Percentiles rank a stretch among this genome's conserved stretches.
Evolutionary conservation across 2,329 filamentous ascomycete genomes (phyloP).

Genomic region (Aspergillus flavus): DNA sequence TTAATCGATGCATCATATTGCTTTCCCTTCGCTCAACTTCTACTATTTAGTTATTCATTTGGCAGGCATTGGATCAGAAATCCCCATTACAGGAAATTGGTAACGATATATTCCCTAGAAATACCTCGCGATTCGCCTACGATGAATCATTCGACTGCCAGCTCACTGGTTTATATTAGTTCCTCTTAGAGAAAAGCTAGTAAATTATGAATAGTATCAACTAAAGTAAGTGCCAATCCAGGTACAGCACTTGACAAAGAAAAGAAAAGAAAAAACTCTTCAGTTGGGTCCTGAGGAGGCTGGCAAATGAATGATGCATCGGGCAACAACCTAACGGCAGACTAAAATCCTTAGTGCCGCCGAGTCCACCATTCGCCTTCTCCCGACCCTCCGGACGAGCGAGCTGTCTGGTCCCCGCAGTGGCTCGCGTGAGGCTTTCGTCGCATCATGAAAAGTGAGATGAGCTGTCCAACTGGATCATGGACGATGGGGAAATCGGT

Average conservation of each 20-base stretch:
- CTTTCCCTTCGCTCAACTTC: background rate
- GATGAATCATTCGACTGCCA: background rate
- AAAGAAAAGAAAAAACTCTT: background rate
- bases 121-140: background rate
- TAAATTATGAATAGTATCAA: background rate
- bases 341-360: background rate
- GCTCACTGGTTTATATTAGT: background rate
- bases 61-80: too few species aligned
- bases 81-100: background rate
- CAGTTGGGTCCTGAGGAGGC: conserved; percentile 4
- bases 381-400: background rate
- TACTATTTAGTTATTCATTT: background rate
- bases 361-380: background rate
- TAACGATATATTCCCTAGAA: background rate
- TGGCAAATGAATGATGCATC: conserved; percentile 2
- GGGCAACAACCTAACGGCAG: background rate
- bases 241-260: background rate
- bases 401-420: background rate
- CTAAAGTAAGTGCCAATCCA: background rate
- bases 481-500: background rate
- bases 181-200: background rate
- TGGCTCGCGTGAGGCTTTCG: conserved; percentile 4
- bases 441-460: background rate
- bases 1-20: background rate
- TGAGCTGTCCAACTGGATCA: background rate